Evolutionary conservation across 2,329 filamentous ascomycete genomes (phyloP).

Genomic region (Coniochaeta pulveracea): DNA sequence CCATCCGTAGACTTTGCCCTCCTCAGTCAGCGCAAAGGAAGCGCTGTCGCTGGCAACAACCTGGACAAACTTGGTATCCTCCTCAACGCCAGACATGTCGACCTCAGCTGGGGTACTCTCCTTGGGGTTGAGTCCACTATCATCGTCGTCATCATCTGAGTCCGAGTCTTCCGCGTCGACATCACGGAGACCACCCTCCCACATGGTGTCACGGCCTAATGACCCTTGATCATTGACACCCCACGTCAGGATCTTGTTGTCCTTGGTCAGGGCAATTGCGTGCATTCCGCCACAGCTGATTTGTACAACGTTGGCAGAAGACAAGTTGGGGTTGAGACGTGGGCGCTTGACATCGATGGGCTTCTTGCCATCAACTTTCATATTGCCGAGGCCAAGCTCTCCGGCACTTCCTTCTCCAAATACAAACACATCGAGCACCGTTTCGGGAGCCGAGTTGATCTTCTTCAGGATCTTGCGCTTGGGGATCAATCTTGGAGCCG

Average conservation of each 20-base stretch:
- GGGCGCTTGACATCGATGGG: constrained; percentile 66
- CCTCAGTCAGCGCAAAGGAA: constrained; percentile 64
- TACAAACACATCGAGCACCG: constrained; percentile 62
- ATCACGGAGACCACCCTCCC: constrained; percentile 46
- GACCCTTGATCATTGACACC: constrained; percentile 80
- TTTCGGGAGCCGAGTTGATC: constrained; percentile 53
- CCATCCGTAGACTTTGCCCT: constrained; percentile 72
- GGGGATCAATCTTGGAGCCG: not conserved
- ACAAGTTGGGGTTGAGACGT: constrained; percentile 52
- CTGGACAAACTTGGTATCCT: constrained; percentile 33
- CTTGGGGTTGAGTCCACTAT: constrained; percentile 44
- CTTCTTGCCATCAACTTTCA: constrained; percentile 45
- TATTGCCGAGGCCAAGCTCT: constrained; percentile 69
- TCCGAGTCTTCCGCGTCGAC: constrained; percentile 38
- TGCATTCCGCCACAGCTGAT: constrained; percentile 78
- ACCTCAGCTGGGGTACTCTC: constrained; percentile 53
- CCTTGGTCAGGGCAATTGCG: constrained; percentile 60
- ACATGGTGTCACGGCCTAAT: constrained; percentile 60
- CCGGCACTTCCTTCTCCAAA: constrained; percentile 73
- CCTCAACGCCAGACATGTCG: constrained; percentile 27
- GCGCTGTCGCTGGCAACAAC: constrained; percentile 64
- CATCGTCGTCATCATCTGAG: constrained; percentile 17
- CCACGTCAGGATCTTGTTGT: constrained; percentile 78
- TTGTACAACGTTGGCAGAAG: constrained; percentile 55
- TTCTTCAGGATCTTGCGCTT: constrained; percentile 15